phyloP scores from a whole-genome alignment of 495 filamentous ascomycete species.

The Viridothelium virens region DNA sequence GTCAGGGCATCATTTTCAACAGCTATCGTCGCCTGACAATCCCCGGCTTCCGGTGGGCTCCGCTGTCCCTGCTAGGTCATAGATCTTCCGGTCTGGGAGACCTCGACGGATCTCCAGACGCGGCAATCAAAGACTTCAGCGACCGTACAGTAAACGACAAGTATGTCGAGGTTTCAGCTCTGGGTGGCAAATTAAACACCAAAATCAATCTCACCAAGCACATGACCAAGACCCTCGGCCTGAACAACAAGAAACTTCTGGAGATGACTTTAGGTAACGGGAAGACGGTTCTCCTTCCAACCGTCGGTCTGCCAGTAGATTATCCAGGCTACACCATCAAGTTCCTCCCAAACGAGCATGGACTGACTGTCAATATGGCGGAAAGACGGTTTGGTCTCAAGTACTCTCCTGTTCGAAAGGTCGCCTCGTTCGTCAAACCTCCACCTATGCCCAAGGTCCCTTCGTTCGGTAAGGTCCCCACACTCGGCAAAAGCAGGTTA shows the following conservation, averaged over 20 bases:
- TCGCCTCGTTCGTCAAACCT: neutral
- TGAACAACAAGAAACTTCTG: neutral
- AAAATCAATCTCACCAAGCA: conserved; percentile 16
- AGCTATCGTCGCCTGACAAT: conserved; percentile 14
- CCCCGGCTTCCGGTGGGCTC: conserved; percentile 18
- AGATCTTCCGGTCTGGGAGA: conserved; percentile 14
- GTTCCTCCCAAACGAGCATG: conserved; percentile 11
- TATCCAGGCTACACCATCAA: conserved; percentile 16
- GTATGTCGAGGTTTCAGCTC: conserved; percentile 8
- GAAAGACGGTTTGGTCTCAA: conserved; percentile 13
- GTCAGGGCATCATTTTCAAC: conserved; percentile 18
- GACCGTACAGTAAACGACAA: conserved; percentile 8
- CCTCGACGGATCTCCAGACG: conserved; percentile 11
- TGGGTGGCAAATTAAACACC: conserved; percentile 1
- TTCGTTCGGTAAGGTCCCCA: conserved; percentile 16
- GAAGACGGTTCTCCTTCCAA: conserved; percentile 12
- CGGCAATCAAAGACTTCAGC: conserved; percentile 15
- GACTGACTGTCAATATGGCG: conserved; percentile 13
- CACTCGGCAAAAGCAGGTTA: conserved; percentile 10
- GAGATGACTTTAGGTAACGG: conserved; percentile 1
- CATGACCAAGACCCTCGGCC: conserved; percentile 10
- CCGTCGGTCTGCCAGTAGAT: conserved; percentile 14
- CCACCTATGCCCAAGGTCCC: conserved; percentile 12
- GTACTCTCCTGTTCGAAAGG: conserved; percentile 3
- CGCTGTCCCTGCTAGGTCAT: conserved; percentile 12